Conservation (phyloP, 73 alveolate genomes). For the Urostyla sp. region DNA sequence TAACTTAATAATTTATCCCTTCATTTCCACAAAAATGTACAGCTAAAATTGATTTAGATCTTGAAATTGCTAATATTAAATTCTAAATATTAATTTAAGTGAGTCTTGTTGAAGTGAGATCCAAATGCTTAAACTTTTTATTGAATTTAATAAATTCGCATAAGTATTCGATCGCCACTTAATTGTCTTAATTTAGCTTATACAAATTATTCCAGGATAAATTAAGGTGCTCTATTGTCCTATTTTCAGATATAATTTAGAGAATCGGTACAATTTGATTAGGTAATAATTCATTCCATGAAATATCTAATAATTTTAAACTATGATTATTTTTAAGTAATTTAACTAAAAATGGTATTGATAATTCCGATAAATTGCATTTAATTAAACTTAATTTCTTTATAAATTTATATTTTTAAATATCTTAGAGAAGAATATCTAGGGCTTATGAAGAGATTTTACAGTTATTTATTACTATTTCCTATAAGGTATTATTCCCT, state of each 20-base stretch:
- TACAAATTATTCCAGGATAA: conserved; percentile 35
- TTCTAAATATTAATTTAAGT: background rate
- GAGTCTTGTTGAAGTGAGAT: conserved; percentile 18
- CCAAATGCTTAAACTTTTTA: conserved; percentile 22
- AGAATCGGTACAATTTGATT: background rate
- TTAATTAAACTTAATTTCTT: conserved; percentile 22
- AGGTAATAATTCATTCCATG: conserved; percentile 38
- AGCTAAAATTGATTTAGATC: conserved; percentile 6
- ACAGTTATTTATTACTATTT: conserved; percentile 19
- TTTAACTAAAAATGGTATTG: background rate
- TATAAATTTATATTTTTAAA: conserved; percentile 1
- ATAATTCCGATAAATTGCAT: conserved; percentile 1
- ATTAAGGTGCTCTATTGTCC: background rate
- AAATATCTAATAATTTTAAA: background rate
- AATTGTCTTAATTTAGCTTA: background rate
- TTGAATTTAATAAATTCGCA: conserved; percentile 39
- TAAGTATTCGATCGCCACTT: background rate
- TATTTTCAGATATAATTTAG: background rate
- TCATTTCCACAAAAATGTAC: conserved; percentile 49
- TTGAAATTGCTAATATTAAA: background rate
- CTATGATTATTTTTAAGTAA: background rate
- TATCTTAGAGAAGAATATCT: background rate
- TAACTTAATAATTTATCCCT: conserved; percentile 1
- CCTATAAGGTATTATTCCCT: conserved; percentile 25
- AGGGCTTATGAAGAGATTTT: background rate